Evolutionary conservation across 2,329 filamentous ascomycete species (phyloP), one percentile per base, ranked within the genome.

Genomic region (Westerdykella ornata): DNA sequence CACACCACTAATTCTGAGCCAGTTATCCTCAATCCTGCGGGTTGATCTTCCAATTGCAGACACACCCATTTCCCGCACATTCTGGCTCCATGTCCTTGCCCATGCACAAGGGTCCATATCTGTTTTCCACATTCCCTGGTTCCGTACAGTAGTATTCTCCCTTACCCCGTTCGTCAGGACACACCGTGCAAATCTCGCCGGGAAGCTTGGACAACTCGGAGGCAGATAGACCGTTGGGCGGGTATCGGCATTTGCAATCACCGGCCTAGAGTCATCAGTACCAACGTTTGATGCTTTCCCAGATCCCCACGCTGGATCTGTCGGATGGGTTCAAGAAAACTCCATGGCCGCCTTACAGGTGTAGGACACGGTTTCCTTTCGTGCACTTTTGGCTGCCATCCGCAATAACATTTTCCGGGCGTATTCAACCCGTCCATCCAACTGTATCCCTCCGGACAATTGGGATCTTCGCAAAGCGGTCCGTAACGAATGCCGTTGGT

Each of bases 51-150:
- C 39, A 45, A 30, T 45, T 42, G 38, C 39, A 45, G 12, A 44
- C 18, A 43, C 42, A 42, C 14, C 35, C 31, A 16, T 38, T 42
- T 14, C 45, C 45, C 12, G 22, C 37, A 40, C 45, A 47, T 16
- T 34, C 3, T 12, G 32, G 38, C 5, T 34, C 32, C 8, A 44
- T 15, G 12, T 42, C 36, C 4, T 14, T 9, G 11, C 42, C 45
- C 16, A 18, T 42, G 29, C 42, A 47, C 16, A 47, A 18, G 18
- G 45, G 38, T 8, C 45, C 45, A 35, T 40, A 47, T 4, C 29
- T 22, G 30, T 41, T 47, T 38, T 40, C 41, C 36, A 26, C 37
- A 40, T 45, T 45, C 17, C 45, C 45, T 13, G 11, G 37, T 29
- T 47, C 42, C 20, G 38, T 43, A 38, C 45, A 47, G 4, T 29